phyloP scores from a whole-genome alignment of 768 basidiomycete species.

The Pleurotus tuoliensis region DNA sequence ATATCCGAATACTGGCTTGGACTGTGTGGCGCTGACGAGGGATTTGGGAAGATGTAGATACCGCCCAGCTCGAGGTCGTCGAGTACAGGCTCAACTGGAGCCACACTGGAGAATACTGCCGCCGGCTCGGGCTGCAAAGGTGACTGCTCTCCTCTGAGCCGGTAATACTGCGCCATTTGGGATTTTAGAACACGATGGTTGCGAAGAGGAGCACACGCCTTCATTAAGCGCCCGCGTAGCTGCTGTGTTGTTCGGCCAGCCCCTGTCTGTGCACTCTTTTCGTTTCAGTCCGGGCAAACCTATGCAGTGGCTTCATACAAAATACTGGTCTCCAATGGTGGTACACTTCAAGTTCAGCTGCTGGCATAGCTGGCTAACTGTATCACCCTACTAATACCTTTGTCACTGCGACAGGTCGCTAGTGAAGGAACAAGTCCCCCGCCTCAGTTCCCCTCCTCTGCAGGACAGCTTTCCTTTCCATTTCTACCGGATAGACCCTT shows the following conservation, averaged over 20 bases:
- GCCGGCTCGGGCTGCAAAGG: neutral
- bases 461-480: slow-evolving; percentile 15
- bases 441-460: slow-evolving; percentile 8
- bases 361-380: neutral
- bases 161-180: slow-evolving; percentile 8
- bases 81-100: neutral
- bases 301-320: neutral
- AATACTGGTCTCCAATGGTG: neutral
- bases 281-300: neutral
- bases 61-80: slow-evolving; percentile 9
- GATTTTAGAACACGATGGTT: neutral
- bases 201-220: neutral
- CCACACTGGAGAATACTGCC: neutral
- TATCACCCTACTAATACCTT: neutral
- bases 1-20: slow-evolving; percentile 14
- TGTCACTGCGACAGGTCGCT: neutral
- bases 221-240: neutral
- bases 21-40: slow-evolving; percentile 16
- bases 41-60: slow-evolving; percentile 19
- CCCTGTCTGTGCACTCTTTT: neutral
- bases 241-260: neutral
- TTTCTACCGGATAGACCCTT: slow-evolving; percentile 21
- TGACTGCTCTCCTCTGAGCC: neutral
- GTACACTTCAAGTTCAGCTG: slow-evolving; percentile 5
- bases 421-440: neutral